These are phyloP conservation scores for Filobasidium floriforme DNA, from an alignment of 768 basidiomycete species.

Conservation along the genomic window DNA sequence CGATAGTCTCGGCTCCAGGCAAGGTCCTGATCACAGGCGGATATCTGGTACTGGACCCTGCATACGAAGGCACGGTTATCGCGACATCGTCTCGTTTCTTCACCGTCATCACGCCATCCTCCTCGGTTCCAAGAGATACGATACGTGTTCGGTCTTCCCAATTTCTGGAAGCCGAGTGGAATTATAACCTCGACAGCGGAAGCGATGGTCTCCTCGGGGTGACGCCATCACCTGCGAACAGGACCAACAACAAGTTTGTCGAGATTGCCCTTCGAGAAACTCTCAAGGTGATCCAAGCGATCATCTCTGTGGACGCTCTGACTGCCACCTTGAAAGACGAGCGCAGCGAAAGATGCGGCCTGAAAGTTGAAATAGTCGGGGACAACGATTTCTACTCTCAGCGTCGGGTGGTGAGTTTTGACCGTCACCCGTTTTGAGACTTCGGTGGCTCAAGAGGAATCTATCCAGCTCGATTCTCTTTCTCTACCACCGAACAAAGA, in stretches of 20 bases:
- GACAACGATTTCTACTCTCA: constrained; percentile 99
- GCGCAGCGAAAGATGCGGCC: constrained; percentile 42
- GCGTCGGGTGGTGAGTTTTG: constrained; percentile 59
- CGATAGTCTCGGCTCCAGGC: constrained; percentile 81
- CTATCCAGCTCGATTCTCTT: constrained; percentile 56
- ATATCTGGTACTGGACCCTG: constrained; percentile 87
- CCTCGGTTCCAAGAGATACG: constrained; percentile 16
- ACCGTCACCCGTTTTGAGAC: background rate
- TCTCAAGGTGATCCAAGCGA: constrained; percentile 56
- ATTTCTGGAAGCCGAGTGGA: constrained; percentile 58
- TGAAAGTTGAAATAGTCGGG: constrained; percentile 75
- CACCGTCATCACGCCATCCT: constrained; percentile 52
- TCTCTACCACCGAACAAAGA: constrained; percentile 58
- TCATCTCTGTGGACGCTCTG: constrained; percentile 14
- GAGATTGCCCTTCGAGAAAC: constrained; percentile 77
- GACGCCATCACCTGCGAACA: constrained; percentile 11
- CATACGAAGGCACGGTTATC: constrained; percentile 76
- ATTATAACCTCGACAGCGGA: constrained; percentile 20
- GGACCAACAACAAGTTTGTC: constrained; percentile 79
- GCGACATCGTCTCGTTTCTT: constrained; percentile 94
- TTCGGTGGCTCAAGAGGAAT: background rate
- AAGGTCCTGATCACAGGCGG: constrained; percentile 94
- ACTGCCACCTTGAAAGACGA: constrained; percentile 14
- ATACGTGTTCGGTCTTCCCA: constrained; percentile 83
- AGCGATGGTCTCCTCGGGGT: background rate